These are phyloP conservation scores for Stevia rebaudiana DNA, from an alignment of 140 eudicot genomes.

Conservation along the genomic window DNA sequence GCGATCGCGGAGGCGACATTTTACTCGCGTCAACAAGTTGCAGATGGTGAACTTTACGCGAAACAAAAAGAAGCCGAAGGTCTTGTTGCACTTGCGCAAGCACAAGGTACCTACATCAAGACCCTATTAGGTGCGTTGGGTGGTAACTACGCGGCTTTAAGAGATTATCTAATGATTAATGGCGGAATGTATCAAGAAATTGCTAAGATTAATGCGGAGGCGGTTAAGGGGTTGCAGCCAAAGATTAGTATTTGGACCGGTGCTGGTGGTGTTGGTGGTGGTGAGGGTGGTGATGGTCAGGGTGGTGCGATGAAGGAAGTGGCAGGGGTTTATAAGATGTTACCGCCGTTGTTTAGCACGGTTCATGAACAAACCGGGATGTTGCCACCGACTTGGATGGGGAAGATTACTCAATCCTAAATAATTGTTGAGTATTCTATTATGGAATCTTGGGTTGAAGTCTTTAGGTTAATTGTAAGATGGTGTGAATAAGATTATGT, in stretches of 20 bases:
- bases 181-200: slow-evolving; percentile 49
- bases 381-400: slow-evolving; percentile 67
- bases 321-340: slow-evolving; percentile 56
- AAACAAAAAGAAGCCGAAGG: slow-evolving; percentile 60
- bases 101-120: slow-evolving; percentile 44
- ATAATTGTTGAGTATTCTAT: background rate
- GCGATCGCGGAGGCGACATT: slow-evolving; percentile 41
- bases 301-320: slow-evolving; percentile 64
- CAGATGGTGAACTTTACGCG: slow-evolving; percentile 47
- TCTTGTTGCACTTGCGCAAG: slow-evolving; percentile 42
- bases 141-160: slow-evolving; percentile 37
- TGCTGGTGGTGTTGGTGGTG: slow-evolving; percentile 30
- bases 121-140: slow-evolving; percentile 42
- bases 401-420: slow-evolving; percentile 22
- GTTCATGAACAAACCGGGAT: slow-evolving; percentile 70
- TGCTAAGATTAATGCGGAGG: slow-evolving; percentile 42
- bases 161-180: slow-evolving; percentile 50
- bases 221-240: slow-evolving; percentile 43
- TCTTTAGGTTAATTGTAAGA: background rate
- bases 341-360: slow-evolving; percentile 64
- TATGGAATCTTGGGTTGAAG: background rate
- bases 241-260: slow-evolving; percentile 48
- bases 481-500: background rate
- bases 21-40: slow-evolving; percentile 43
- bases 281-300: slow-evolving; percentile 19